phyloP scores from a whole-genome alignment of 2,329 filamentous ascomycete species.

The Helminthosporium solani region DNA sequence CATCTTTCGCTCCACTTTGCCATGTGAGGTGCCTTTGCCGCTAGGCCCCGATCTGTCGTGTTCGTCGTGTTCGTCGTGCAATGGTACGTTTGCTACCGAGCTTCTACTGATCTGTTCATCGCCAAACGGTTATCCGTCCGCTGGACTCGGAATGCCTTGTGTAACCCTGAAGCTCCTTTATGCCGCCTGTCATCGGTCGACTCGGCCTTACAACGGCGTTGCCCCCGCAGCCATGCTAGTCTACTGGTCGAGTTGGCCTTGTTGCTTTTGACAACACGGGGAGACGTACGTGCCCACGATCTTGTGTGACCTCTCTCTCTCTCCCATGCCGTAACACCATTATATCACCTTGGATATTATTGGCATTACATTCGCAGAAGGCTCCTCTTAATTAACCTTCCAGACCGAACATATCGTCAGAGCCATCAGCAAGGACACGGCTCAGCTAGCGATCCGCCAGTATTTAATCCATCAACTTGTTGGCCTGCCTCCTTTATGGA shows the following conservation, averaged over 20 bases:
- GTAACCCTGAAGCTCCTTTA: slow-evolving; percentile 30
- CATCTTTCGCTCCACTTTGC: slow-evolving; percentile 12
- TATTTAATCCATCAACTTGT: slow-evolving; percentile 26
- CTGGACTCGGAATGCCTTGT: slow-evolving; percentile 23
- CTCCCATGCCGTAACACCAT: slow-evolving; percentile 34
- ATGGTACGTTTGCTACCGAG: slow-evolving; percentile 17
- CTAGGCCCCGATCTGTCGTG: background rate
- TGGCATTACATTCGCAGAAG: slow-evolving; percentile 30
- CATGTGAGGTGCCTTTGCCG: slow-evolving; percentile 19
- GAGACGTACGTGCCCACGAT: slow-evolving; percentile 26
- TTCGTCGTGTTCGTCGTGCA: slow-evolving; percentile 2
- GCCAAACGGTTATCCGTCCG: slow-evolving; percentile 21
- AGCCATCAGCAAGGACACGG: slow-evolving; percentile 24
- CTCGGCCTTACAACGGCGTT: slow-evolving; percentile 16
- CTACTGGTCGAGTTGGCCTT: slow-evolving; percentile 15
- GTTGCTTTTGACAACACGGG: slow-evolving; percentile 26
- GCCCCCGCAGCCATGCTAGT: slow-evolving; percentile 23
- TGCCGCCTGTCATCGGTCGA: slow-evolving; percentile 30
- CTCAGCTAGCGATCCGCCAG: slow-evolving; percentile 25
- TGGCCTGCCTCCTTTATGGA: slow-evolving; percentile 22
- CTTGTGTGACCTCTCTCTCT: slow-evolving; percentile 31
- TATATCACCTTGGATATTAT: slow-evolving; percentile 33
- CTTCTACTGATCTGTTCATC: slow-evolving; percentile 13
- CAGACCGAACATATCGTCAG: slow-evolving; percentile 17
- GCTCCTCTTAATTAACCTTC: slow-evolving; percentile 21